Percentiles rank a stretch among this genome's conserved stretches.
phyloP scores from a whole-genome alignment of 2,329 filamentous ascomycete species.

The Talaromyces funiculosus region DNA sequence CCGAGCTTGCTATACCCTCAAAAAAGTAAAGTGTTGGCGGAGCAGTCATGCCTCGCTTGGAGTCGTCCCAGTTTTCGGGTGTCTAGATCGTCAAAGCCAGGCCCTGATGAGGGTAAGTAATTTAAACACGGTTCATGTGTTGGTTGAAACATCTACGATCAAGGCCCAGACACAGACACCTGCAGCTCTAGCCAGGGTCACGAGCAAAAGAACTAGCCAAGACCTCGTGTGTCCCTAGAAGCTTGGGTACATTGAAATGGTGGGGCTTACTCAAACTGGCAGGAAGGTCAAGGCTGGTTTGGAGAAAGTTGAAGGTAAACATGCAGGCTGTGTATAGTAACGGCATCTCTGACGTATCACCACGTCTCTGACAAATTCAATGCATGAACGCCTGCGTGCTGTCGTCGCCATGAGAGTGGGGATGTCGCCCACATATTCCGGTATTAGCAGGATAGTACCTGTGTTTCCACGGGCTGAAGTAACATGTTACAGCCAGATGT shows the following conservation, averaged over 20 bases:
- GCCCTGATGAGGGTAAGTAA: neutral
- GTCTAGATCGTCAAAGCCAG: neutral
- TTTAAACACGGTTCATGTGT: neutral
- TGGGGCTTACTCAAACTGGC: neutral
- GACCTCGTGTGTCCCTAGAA: neutral
- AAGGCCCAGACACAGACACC: neutral
- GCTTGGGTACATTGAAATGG: neutral
- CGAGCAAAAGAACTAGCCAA: neutral
- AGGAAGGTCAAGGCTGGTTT: neutral
- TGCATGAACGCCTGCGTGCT: neutral
- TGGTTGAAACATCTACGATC: neutral
- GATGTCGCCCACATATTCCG: neutral
- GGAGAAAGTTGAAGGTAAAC: neutral
- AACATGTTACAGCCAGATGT: neutral
- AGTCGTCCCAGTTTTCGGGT: neutral
- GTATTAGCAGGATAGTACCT: neutral
- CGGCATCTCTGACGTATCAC: neutral
- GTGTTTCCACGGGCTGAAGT: neutral
- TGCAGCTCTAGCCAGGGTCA: neutral
- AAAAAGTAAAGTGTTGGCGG: neutral
- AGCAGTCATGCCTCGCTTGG: neutral
- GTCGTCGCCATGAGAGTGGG: neutral
- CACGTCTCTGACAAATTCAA: neutral
- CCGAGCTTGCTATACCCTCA: neutral
- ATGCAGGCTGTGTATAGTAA: neutral